phyloP scores from a whole-genome alignment of 202 grass and related monocot genomes.

The Brachypodium distachyon region DNA sequence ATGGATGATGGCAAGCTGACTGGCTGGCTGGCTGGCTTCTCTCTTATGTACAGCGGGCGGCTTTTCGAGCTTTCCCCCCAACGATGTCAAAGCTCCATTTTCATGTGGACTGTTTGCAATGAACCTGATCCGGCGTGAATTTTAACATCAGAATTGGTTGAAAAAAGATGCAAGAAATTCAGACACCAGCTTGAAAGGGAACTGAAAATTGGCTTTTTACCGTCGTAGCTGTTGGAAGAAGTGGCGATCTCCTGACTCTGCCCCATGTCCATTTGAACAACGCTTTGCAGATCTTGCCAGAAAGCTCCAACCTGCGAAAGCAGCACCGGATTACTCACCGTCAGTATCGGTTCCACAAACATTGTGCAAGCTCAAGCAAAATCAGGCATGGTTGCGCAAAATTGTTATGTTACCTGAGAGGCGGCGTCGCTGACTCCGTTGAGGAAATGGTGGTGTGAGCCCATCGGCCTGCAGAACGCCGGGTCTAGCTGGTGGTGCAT shows the following conservation, averaged over 20 bases:
- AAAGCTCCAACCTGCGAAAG: slow-evolving; percentile 58
- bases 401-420: slow-evolving; percentile 88
- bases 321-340: background rate
- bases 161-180: background rate
- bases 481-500: slow-evolving; percentile 50
- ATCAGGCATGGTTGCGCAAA: background rate
- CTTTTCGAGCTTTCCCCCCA: background rate
- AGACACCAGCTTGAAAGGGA: background rate
- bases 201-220: slow-evolving; percentile 6
- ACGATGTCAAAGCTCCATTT: slow-evolving; percentile 82
- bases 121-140: slow-evolving; percentile 34
- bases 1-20: slow-evolving; percentile 4
- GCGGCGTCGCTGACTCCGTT: slow-evolving; percentile 40
- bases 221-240: slow-evolving; percentile 67
- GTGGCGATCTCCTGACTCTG: slow-evolving; percentile 71
- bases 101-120: slow-evolving; percentile 83
- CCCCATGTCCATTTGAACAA: slow-evolving; percentile 85
- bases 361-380: background rate
- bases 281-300: slow-evolving; percentile 90
- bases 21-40: background rate
- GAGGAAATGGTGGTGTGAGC: slow-evolving; percentile 45
- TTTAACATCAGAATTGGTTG: background rate
- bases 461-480: slow-evolving; percentile 28
- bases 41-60: slow-evolving; percentile 64
- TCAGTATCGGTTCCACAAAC: background rate